Percentiles rank a stretch among this genome's conserved stretches.
phyloP scores from a whole-genome alignment of 768 basidiomycete species.

The Fistulinella prunicolor region DNA sequence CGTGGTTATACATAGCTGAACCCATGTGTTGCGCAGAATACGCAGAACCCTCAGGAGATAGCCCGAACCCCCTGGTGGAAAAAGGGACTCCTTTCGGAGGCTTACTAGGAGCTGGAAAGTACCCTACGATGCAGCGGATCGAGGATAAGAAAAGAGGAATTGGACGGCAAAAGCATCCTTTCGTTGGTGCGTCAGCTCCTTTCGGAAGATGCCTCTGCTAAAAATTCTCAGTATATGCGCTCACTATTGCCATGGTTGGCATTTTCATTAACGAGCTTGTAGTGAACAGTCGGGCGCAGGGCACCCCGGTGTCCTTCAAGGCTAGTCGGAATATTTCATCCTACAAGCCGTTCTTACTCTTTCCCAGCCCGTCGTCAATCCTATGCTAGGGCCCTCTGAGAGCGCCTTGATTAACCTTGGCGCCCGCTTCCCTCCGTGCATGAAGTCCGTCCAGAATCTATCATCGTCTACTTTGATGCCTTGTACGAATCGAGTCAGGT shows the following conservation, averaged over 20 bases:
- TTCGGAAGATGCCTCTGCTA: neutral
- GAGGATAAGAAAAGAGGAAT: conserved; percentile 86
- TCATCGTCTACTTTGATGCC: conserved; percentile 53
- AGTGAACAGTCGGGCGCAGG: conserved; percentile 70
- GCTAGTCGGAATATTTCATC: conserved; percentile 35
- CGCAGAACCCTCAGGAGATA: conserved; percentile 46
- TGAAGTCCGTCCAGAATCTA: conserved; percentile 66
- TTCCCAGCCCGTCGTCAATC: conserved; percentile 71
- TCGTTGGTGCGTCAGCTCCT: conserved; percentile 53
- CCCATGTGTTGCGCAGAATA: conserved; percentile 48
- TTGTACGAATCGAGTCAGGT: conserved; percentile 44
- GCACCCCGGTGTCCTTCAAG: conserved; percentile 83
- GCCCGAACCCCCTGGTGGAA: conserved; percentile 31
- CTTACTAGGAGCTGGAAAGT: conserved; percentile 47
- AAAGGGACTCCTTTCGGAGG: conserved; percentile 40
- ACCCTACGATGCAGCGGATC: conserved; percentile 76
- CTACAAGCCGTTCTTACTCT: conserved; percentile 6
- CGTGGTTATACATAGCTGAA: neutral
- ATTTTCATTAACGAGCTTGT: conserved; percentile 86
- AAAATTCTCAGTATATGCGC: conserved; percentile 49
- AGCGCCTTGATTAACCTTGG: conserved; percentile 84
- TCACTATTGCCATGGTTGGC: conserved; percentile 65
- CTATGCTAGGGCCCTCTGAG: conserved; percentile 87
- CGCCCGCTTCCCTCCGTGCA: conserved; percentile 91
- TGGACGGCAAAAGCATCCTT: conserved; percentile 76